A percentile compares a stretch with the other conserved stretches of the same genome.
phyloP scores from a whole-genome alignment of 371 early-diverging fungal species.

The Dinochytrium kinnereticum region DNA sequence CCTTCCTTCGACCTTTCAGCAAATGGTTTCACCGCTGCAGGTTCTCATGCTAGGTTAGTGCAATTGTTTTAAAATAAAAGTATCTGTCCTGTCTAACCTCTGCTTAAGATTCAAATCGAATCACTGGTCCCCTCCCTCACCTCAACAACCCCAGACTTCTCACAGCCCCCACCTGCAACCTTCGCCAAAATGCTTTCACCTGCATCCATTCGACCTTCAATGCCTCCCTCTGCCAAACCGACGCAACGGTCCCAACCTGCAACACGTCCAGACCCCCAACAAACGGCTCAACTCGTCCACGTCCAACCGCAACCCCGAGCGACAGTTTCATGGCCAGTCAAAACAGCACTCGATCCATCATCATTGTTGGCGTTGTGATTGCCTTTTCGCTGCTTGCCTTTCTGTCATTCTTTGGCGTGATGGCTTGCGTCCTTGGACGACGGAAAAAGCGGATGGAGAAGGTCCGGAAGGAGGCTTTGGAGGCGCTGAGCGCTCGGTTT shows the following conservation, averaged over 20 bases:
- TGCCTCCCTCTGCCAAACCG: background rate
- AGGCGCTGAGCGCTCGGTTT: background rate
- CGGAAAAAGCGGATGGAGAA: background rate
- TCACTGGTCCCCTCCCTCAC: slow-evolving; percentile 14
- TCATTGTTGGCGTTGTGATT: background rate
- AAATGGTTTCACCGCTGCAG: background rate
- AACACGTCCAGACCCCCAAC: too few relatives aligned
- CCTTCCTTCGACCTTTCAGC: background rate
- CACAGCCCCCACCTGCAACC: background rate
- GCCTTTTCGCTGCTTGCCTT: background rate
- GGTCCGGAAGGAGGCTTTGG: background rate
- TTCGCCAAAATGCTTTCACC: slow-evolving; percentile 6
- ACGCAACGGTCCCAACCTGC: background rate
- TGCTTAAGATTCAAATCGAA: background rate
- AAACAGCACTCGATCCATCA: background rate
- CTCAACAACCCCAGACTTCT: background rate
- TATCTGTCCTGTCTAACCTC: background rate
- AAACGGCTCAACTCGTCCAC: background rate
- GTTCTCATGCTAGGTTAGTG: background rate
- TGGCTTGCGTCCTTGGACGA: background rate
- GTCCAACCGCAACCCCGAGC: background rate
- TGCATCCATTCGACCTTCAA: background rate
- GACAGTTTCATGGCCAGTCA: background rate
- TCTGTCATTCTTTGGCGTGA: background rate
- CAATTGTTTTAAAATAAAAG: background rate